Evolutionary conservation across 192 early-diverging fungal species (phyloP), one percentile per base, ranked within the genome.

Genomic region (Umbelopsis isabellina): DNA sequence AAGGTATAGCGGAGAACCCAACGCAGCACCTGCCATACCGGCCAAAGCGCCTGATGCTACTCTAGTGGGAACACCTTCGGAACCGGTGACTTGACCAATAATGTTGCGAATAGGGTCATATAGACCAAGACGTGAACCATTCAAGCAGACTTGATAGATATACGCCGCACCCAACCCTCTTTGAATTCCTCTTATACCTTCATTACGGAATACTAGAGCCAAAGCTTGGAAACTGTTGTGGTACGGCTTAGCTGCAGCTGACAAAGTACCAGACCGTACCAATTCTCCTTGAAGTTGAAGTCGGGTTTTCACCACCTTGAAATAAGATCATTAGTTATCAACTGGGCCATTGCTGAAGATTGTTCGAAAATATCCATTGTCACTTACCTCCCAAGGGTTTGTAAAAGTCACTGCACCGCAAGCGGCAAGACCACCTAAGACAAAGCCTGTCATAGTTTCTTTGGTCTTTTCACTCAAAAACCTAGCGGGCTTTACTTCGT

Each of bases 241-340:
- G 80, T 97, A 97, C 23, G 89, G 83, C 61, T 77, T 67, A 12
- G 70, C 70, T 25, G 78, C 64, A 71, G 79, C 83, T 20, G 82
- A 64, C 23, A 71, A 67, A 44, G 72, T 53, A 68, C 82, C 85
- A 21, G 76, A 77, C 35, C 77, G 75, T 20, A 87, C 87, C 66
- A 93, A 81, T 77, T 97, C 94, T 50, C 94, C 95, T 78, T 98
- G 97, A 46, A 98, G 84, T 78, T 98, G 97, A 53, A 98, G 83
- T 37, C 97, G 89, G 15, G 93, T 95, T 77, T 98, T 98, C 35
- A 95, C 93, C 0, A 97, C 91, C 91, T 94, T 41, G 80, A 35
- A 49, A 23, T 23, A 23, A 77, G 46, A 50, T 25, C 21, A 11
- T 67, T 45, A 23, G 9, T 55, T 12, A 23, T 15, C 46, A 66